Conservation (phyloP, 164 flowering plant genomes). For the Magnolia kwangsiensis region DNA sequence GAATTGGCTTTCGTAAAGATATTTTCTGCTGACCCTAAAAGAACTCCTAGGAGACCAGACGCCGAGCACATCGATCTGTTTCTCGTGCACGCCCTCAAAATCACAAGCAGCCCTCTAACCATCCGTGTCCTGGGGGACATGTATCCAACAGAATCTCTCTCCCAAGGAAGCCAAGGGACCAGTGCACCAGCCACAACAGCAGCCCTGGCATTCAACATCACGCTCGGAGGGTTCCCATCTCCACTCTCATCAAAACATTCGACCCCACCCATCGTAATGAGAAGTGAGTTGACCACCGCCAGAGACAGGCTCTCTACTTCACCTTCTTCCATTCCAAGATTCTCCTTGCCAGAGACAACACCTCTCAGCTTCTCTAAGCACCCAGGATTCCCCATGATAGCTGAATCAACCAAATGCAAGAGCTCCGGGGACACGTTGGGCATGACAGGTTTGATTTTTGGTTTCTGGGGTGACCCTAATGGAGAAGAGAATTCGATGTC, state of each 20-base stretch:
- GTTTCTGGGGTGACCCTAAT: slow-evolving; percentile 56
- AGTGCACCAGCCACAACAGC: slow-evolving; percentile 89
- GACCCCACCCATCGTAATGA: slow-evolving; percentile 98
- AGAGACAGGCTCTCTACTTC: slow-evolving; percentile 48
- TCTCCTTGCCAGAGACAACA: slow-evolving; percentile 70
- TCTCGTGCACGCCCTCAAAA: slow-evolving; percentile 87
- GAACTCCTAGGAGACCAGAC: slow-evolving; percentile 78
- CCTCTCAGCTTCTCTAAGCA: slow-evolving; percentile 76
- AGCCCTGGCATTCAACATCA: slow-evolving; percentile 96
- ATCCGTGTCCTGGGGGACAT: slow-evolving; percentile 95
- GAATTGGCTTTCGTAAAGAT: slow-evolving; percentile 48
- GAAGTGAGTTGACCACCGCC: slow-evolving; percentile 83
- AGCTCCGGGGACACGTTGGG: slow-evolving; percentile 96
- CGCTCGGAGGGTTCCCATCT: slow-evolving; percentile 87
- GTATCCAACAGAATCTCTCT: slow-evolving; percentile 47
- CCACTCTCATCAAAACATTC: slow-evolving; percentile 91
- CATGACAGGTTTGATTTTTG: slow-evolving; percentile 54
- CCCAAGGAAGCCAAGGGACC: slow-evolving; percentile 83
- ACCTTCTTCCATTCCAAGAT: slow-evolving; percentile 62
- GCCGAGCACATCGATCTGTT: slow-evolving; percentile 92
- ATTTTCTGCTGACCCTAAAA: slow-evolving; percentile 68
- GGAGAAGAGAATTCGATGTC: slow-evolving; percentile 52
- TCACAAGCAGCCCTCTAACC: slow-evolving; percentile 88
- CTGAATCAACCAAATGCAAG: slow-evolving; percentile 93
- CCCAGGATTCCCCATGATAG: slow-evolving; percentile 94